phyloP scores from a whole-genome alignment of 2,329 filamentous ascomycete species.

The Sarocladium kiliense region DNA sequence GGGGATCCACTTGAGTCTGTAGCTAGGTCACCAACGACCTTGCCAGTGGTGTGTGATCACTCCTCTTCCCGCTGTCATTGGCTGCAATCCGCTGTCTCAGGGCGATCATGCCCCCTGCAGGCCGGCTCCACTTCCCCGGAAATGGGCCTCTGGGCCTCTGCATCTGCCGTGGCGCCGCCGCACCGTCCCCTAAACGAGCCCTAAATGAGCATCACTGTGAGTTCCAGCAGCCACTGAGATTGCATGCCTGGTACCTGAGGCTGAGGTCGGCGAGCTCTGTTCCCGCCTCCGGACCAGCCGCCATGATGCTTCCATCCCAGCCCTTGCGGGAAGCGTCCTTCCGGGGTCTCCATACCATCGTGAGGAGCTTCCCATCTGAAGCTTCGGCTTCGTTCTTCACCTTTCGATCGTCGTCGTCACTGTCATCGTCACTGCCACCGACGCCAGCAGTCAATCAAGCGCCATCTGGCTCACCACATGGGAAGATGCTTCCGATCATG shows the following conservation, averaged over 20 bases:
- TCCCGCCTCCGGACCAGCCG: no score
- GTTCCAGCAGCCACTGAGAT: neutral
- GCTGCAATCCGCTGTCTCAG: neutral
- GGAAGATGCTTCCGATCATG: neutral
- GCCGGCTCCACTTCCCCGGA: constrained; percentile 1
- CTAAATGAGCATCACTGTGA: neutral
- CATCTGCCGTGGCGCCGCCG: neutral
- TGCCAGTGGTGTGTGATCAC: no score
- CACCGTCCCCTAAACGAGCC: neutral
- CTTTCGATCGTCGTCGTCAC: neutral
- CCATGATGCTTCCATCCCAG: no score
- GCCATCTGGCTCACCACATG: no score
- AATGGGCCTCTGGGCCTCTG: neutral
- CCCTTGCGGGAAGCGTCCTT: neutral
- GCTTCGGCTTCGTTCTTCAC: neutral
- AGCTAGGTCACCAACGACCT: no score
- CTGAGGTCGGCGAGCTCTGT: no score
- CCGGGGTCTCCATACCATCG: neutral
- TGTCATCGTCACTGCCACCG: neutral
- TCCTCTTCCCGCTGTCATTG: constrained; percentile 44
- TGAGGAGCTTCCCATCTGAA: neutral
- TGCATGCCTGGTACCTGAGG: no score
- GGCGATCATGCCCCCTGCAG: neutral
- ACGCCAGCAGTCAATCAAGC: no score
- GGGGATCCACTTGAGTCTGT: no score